phyloP scores from a whole-genome alignment of 1,284 basidiomycete genomes.

The Rhodotorula sp. region DNA sequence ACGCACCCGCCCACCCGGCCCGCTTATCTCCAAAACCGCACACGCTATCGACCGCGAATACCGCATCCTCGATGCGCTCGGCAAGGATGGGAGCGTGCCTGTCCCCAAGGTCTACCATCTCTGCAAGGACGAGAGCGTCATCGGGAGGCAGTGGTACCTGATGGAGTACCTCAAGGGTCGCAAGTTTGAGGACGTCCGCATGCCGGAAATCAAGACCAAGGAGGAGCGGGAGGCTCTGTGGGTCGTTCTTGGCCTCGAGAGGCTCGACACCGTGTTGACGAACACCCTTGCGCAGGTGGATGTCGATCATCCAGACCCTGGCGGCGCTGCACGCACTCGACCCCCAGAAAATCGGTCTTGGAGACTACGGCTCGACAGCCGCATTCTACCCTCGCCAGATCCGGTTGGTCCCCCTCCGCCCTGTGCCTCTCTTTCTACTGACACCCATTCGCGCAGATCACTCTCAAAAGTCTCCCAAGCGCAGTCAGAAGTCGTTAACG shows the following conservation, averaged over 20 bases:
- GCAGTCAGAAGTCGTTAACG: conserved; percentile 59
- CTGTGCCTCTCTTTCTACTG: background rate
- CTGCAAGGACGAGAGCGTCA: conserved; percentile 66
- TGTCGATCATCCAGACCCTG: conserved; percentile 69
- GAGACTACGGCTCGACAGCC: conserved; percentile 71
- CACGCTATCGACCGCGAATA: conserved; percentile 94
- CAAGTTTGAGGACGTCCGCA: conserved; percentile 80
- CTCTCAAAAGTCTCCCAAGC: conserved; percentile 69
- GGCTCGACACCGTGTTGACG: background rate
- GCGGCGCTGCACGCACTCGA: conserved; percentile 70
- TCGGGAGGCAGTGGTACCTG: conserved; percentile 90
- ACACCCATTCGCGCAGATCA: conserved; percentile 48
- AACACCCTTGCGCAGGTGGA: conserved; percentile 59
- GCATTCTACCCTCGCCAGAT: conserved; percentile 89
- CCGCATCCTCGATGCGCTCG: conserved; percentile 70
- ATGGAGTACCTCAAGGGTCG: conserved; percentile 57
- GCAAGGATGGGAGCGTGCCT: conserved; percentile 74
- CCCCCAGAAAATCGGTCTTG: conserved; percentile 68
- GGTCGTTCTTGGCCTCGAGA: conserved; percentile 37
- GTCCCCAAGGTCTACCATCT: conserved; percentile 80
- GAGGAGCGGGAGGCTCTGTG: conserved; percentile 70
- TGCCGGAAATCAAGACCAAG: conserved; percentile 63
- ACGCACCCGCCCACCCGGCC: conserved; percentile 88
- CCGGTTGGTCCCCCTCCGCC: conserved; percentile 49
- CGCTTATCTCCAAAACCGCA: conserved; percentile 79